Evolutionary conservation across 768 basidiomycete genomes (phyloP), one percentile per base, ranked within the genome.

Genomic region (Royoungia palumana): DNA sequence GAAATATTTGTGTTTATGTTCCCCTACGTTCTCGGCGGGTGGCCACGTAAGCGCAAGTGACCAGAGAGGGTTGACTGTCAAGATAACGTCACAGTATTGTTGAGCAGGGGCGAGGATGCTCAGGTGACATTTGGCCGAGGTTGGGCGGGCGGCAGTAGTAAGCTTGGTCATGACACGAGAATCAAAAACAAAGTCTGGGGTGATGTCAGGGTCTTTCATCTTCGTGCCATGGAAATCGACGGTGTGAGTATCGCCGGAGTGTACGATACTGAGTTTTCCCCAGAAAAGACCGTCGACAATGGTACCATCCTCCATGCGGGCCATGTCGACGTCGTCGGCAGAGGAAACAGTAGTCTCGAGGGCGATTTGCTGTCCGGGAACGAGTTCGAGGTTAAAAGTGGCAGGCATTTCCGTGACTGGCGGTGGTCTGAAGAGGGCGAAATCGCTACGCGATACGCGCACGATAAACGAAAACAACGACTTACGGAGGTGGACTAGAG

Each of bases 361-460:
- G 6, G 83, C 87, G 46, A 93, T 85, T 35, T 80, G 75, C 67
- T 89, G 89, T 14, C 89, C 88, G 0, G 88, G 89, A 6, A 73
- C 67, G 24, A 93, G 79, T 66, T 93, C 90, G 35, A 93, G 74
- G 59, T 82, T 87, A 72, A 93, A 91, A 5, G 81, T 83, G 5
- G 85, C 90, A 4, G 86, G 85, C 90, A 93, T 93, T 54, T 93
- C 90, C 17, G 84, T 72, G 41, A 92, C 83, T 5, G 90, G 90
- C 12, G 88, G 77, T 5, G 79, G 78, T 10, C 77, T 79, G 54
- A 40, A 48, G 27, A 39, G 24, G 28, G 1, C 9, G 13, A 37
- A 17, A 19, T 52, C n/a, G 51, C 46, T 37, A 54, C 28, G 51
- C 0, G 40, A 30, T 13, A 50, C 14, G 47, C 44, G 44, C 10